Evolutionary conservation across 2,329 filamentous ascomycete species (phyloP).

Genomic region (Colletotrichum liaoningense): DNA sequence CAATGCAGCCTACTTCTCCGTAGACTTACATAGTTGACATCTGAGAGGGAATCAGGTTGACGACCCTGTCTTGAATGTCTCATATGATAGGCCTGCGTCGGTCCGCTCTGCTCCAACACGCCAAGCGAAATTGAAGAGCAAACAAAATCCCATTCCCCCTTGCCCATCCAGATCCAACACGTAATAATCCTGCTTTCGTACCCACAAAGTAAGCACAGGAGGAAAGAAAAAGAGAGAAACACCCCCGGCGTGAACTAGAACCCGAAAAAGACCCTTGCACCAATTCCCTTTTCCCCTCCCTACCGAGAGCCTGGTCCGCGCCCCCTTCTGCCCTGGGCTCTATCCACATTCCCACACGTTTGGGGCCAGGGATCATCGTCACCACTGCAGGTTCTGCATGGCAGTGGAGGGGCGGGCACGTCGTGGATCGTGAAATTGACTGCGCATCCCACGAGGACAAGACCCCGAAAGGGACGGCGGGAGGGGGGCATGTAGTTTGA

Average conservation of each 20-base stretch:
- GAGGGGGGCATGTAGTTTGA: no score
- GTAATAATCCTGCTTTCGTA: no score
- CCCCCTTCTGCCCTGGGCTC: not conserved
- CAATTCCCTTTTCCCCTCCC: not conserved
- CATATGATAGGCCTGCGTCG: not conserved
- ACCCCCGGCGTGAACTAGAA: not conserved
- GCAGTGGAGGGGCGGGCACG: not conserved
- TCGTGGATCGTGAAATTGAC: not conserved
- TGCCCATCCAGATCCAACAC: not conserved
- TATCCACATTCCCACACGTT: not conserved
- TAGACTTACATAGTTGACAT: not conserved
- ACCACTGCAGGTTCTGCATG: not conserved
- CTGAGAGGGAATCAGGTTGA: not conserved
- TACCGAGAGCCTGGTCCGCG: not conserved
- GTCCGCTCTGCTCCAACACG: not conserved
- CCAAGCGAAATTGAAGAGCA: not conserved
- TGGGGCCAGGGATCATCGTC: conserved; percentile 5
- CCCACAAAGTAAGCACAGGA: no score
- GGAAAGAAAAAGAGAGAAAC: not conserved
- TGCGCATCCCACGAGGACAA: not conserved
- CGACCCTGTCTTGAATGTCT: not conserved
- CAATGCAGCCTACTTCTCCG: not conserved
- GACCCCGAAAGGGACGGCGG: not conserved
- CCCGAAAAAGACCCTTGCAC: not conserved
- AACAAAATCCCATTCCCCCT: not conserved